Percentiles rank a stretch among this genome's conserved stretches.
Evolutionary conservation across 306 rosid species (phyloP).

Genomic region (Neltuma alba): DNA sequence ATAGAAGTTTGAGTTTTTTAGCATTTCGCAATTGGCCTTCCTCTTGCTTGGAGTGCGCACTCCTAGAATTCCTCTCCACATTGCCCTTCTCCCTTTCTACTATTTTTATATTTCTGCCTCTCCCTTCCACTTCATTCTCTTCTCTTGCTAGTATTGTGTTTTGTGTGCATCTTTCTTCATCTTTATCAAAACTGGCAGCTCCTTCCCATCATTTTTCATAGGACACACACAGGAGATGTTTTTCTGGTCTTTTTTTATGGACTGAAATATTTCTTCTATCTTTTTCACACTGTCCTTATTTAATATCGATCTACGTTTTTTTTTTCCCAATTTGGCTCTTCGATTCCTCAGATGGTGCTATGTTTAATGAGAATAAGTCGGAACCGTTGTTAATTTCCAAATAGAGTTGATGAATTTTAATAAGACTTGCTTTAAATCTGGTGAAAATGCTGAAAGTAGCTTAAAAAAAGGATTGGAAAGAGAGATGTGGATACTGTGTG

Average conservation of each 20-base stretch:
- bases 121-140: too few relatives aligned
- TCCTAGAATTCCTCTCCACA: neutral
- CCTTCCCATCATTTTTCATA: neutral
- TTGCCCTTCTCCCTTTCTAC: neutral
- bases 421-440: neutral
- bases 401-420: neutral
- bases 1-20: constrained; percentile 18
- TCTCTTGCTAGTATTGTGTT: too few relatives aligned
- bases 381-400: neutral
- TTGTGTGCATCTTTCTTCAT: too few relatives aligned
- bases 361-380: neutral
- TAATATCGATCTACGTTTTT: neutral
- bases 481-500: neutral
- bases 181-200: neutral
- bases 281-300: neutral
- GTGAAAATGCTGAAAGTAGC: neutral
- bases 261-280: neutral
- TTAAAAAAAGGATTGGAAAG: neutral
- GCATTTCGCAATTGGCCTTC: constrained; percentile 12
- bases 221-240: too few relatives aligned
- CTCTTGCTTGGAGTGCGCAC: neutral
- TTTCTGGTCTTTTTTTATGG: too few relatives aligned
- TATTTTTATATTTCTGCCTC: neutral
- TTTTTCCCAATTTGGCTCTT: neutral
- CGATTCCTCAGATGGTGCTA: neutral